Conservation (phyloP, 208 protist species). For the Leishmania guyanensis region DNA sequence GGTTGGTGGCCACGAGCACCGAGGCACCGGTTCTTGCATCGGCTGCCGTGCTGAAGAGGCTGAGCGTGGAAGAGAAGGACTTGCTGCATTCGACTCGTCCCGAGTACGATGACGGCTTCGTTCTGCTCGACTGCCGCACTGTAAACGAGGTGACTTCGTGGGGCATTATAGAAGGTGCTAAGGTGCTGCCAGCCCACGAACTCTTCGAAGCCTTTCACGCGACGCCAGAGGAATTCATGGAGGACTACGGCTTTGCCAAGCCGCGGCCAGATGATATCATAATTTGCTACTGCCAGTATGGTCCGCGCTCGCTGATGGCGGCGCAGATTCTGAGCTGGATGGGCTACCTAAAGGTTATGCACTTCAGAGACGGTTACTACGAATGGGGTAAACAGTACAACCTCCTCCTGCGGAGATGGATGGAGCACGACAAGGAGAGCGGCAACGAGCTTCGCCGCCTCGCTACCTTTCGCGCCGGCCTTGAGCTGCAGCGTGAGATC, state of each 20-base stretch:
- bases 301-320: constrained; percentile 79
- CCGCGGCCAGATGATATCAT: constrained; percentile 67
- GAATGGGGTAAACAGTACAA: constrained; percentile 90
- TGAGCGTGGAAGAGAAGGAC: constrained; percentile 55
- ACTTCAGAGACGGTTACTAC: constrained; percentile 85
- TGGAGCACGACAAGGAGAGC: constrained; percentile 75
- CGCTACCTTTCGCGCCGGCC: constrained; percentile 62
- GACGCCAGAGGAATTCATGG: constrained; percentile 69
- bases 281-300: constrained; percentile 87
- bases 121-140: constrained; percentile 81
- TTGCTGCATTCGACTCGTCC: constrained; percentile 51
- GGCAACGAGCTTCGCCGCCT: constrained; percentile 73
- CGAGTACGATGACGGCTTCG: constrained; percentile 80
- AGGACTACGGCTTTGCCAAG: constrained; percentile 79
- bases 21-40: constrained; percentile 46
- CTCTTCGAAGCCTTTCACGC: constrained; percentile 83
- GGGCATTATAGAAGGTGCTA: constrained; percentile 84
- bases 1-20: constrained; percentile 34
- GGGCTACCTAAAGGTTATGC: constrained; percentile 76
- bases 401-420: constrained; percentile 75
- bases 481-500: constrained; percentile 79
- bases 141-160: constrained; percentile 86
- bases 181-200: constrained; percentile 82
- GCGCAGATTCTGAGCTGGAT: constrained; percentile 86
- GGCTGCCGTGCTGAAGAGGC: constrained; percentile 41